These are phyloP conservation scores for Ensete glaucum DNA, from an alignment of 176 grass and related monocot genomes.

Conservation along the genomic window DNA sequence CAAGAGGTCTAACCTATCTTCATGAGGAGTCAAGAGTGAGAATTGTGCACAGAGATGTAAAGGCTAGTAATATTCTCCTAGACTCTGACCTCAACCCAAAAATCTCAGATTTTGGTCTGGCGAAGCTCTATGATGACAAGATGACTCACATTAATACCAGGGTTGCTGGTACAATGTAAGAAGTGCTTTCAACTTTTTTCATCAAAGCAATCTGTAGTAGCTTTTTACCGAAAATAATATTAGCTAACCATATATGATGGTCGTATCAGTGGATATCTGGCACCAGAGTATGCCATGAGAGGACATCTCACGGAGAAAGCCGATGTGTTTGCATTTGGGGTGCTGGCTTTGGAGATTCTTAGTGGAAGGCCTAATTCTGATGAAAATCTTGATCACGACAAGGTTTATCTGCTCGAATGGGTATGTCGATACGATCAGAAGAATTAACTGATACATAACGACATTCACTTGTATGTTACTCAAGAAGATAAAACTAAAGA, in stretches of 20 bases:
- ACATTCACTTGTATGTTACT: background rate
- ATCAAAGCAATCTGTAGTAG: background rate
- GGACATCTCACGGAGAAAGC: slow-evolving; percentile 28
- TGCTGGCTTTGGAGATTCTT: slow-evolving; percentile 27
- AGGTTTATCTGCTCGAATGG: slow-evolving; percentile 35
- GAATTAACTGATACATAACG: background rate
- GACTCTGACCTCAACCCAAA: slow-evolving; percentile 39
- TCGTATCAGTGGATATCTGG: slow-evolving; percentile 34
- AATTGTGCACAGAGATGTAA: slow-evolving; percentile 31
- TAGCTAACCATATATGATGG: background rate
- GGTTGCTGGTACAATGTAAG: slow-evolving; percentile 47
- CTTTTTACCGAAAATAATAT: background rate
- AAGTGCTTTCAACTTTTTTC: background rate
- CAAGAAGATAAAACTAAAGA: background rate
- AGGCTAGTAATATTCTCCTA: slow-evolving; percentile 28
- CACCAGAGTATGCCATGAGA: slow-evolving; percentile 33
- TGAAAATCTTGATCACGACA: slow-evolving; percentile 1
- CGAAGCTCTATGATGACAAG: slow-evolving; percentile 43
- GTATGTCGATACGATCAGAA: background rate
- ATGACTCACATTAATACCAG: slow-evolving; percentile 40
- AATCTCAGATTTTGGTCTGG: slow-evolving; percentile 49
- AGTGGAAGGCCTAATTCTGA: slow-evolving; percentile 31
- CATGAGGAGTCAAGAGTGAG: slow-evolving; percentile 29
- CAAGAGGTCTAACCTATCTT: slow-evolving; percentile 36
- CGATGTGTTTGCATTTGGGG: slow-evolving; percentile 27